Percentiles rank a stretch among this genome's conserved stretches.
These are phyloP conservation scores for Sindora glabra DNA, from an alignment of 306 rosid species.

Conservation along the genomic window DNA sequence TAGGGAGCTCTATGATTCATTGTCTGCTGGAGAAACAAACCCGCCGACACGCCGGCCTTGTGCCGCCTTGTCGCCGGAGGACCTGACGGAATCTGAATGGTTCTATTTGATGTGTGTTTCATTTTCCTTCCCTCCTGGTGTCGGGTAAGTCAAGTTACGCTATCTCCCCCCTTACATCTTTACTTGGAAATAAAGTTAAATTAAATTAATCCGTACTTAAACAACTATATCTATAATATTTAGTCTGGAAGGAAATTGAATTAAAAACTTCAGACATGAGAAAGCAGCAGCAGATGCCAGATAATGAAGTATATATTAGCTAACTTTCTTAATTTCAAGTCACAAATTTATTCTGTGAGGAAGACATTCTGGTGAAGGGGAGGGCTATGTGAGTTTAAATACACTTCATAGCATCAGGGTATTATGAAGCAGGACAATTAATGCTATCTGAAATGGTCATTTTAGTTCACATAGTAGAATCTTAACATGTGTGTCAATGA, in stretches of 20 bases:
- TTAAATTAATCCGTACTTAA: no score
- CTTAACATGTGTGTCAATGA: no score
- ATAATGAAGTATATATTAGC: no score
- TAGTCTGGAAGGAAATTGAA: neutral
- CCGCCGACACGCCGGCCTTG: constrained; percentile 74
- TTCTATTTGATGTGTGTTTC: constrained; percentile 97
- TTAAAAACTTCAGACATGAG: no score
- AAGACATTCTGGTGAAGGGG: neutral
- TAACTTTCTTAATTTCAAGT: no score
- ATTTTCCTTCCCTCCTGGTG: constrained; percentile 76
- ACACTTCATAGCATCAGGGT: constrained; percentile 8
- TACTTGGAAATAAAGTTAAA: neutral
- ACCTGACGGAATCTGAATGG: constrained; percentile 94
- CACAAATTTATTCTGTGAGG: neutral
- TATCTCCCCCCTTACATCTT: neutral
- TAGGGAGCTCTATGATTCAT: constrained; percentile 73
- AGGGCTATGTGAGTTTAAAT: constrained; percentile 9
- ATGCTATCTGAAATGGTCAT: no score
- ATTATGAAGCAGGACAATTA: no score
- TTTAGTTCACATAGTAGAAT: no score
- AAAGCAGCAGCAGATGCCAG: no score
- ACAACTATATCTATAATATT: neutral
- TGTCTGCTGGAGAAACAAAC: constrained; percentile 71
- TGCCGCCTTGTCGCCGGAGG: constrained; percentile 91
- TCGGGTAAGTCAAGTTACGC: constrained; percentile 51